Evolutionary conservation across 805 yeast genomes (phyloP), one percentile per base, ranked within the genome.

Genomic region (Metschnikowia henanensis): DNA sequence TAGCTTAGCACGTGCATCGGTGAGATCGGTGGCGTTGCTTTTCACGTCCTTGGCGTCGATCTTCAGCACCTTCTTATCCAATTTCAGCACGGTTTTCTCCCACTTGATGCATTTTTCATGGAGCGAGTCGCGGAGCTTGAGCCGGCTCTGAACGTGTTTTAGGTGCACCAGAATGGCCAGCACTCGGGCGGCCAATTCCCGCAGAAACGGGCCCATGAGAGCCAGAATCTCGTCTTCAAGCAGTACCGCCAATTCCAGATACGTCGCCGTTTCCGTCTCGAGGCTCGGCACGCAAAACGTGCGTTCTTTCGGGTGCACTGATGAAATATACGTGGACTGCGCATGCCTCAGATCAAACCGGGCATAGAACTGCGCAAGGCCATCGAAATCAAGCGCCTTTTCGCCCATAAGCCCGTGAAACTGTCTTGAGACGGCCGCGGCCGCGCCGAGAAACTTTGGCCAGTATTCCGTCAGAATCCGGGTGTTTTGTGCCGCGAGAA

Each of bases 81-180:
- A 34, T 45, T 74, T 72, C 17, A 72, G 72, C 2, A 73, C 59
- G 23, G 66, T 59, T 38, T 59, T 59, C 30, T 64, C 63, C 30
- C 62, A 51, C 52, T 68, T 71, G 37, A 69, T 73, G 37, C 61
- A 67, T 37, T 72, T 73, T 13, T 58, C 60, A 46, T 73, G 70
- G 57, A 72, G 72, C 42, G 69, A 72, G 45, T 66, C 65, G 39
- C 82, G 59, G 46, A 73, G 73, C 16, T 68, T 67, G 16, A 78
- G 62, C 39, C 76, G 51, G 49, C 70, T 71, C 44, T 67, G 53
- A 1, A 67, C 55, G 8, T 61, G 62, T 28, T 66, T 62, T 39
- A 77, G 51, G 37, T 66, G 61, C 3, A 52, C 55, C 21, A 58
- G 57, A 75, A 77, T 70, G 31, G 66, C 75, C 35, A 61, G 59